These are phyloP conservation scores for Podila horticola DNA, from an alignment of 192 early-diverging fungal species.

Conservation along the genomic window DNA sequence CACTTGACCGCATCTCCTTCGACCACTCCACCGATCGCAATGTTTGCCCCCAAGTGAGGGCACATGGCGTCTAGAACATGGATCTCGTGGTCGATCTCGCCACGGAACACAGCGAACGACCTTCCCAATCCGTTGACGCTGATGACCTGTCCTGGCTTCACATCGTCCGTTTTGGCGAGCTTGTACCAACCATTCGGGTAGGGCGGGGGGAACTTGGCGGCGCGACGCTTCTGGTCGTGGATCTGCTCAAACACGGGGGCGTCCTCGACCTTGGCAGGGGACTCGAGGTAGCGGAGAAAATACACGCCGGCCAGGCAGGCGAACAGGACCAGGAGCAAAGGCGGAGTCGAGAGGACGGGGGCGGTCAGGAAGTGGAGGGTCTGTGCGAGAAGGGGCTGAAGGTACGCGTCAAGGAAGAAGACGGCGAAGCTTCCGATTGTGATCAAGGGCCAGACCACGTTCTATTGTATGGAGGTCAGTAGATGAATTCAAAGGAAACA, in stretches of 20 bases:
- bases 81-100: conserved; percentile 26
- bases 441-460: conserved; percentile 46
- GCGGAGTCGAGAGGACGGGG: conserved; percentile 17
- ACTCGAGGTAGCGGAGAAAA: conserved; percentile 18
- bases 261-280: conserved; percentile 11
- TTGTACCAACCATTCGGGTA: conserved; percentile 50
- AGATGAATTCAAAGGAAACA: neutral
- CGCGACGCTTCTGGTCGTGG: conserved; percentile 47
- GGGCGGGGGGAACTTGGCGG: conserved; percentile 34
- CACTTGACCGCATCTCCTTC: conserved; percentile 41
- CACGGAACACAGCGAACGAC: conserved; percentile 39
- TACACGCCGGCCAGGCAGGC: conserved; percentile 1
- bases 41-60: conserved; percentile 47
- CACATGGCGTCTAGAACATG: conserved; percentile 48
- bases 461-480: conserved; percentile 11
- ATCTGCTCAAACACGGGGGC: conserved; percentile 39
- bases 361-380: conserved; percentile 2
- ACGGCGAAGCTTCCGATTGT: conserved; percentile 35
- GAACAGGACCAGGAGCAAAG: conserved; percentile 20
- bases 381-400: conserved; percentile 2
- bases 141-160: conserved; percentile 47
- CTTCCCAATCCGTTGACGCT: conserved; percentile 43
- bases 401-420: conserved; percentile 38
- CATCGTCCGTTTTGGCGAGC: conserved; percentile 30
- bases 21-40: conserved; percentile 41